Evolutionary conservation across 2,329 filamentous ascomycete genomes (phyloP), one percentile per base, ranked within the genome.

Genomic region (Cryphonectria radicalis): DNA sequence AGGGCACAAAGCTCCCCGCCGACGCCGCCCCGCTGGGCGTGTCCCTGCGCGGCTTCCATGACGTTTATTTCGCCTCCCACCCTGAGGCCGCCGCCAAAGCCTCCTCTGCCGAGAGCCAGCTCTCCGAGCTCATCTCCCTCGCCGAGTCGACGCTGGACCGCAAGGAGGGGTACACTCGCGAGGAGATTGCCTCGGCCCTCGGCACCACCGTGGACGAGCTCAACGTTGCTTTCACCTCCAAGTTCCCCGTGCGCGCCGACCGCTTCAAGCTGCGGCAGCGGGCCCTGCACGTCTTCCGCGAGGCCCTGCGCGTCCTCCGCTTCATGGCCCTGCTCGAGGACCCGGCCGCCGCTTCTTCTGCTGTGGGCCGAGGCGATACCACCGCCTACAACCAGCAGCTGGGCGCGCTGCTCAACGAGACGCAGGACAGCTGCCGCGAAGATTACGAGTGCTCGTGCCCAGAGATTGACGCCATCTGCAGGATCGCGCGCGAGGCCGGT

Each of bases 361-460:
- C 14, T 79, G 80, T 50, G 73, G 77, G 76, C 2, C 82, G 86
- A 63, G 86, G 87, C 43, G 86, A 90, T 74, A 90, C 90, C n/a
- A 78, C 81, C 14, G 78, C 77, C 19, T 91, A 91, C 78, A 91
- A 95, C 78, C 81, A 84, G 64, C 86, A 88, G 67, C 90, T 99
- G 0, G 96, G 96, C 40, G 89, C 88, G 60, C 85, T 98, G 17
- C 90, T 99, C 85, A 97, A 98, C 81, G 89, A 91, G 76, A 97
- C 95, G 0, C 96, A 99, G 79, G 89, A 89, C 59, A 97, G 93
- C 10, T 98, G 95, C 81, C 88, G 93, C 67, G 92, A 95, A 22
- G 81, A 93, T 4, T 99, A 96, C 82, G 93, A 98, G 77, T 98
- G 95, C 84, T 96, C 92, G 77, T 97, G 93, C 77, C 90, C 93